These are phyloP conservation scores for Teratosphaeria viscida DNA, from an alignment of 2,329 filamentous ascomycete species.

Conservation along the genomic window DNA sequence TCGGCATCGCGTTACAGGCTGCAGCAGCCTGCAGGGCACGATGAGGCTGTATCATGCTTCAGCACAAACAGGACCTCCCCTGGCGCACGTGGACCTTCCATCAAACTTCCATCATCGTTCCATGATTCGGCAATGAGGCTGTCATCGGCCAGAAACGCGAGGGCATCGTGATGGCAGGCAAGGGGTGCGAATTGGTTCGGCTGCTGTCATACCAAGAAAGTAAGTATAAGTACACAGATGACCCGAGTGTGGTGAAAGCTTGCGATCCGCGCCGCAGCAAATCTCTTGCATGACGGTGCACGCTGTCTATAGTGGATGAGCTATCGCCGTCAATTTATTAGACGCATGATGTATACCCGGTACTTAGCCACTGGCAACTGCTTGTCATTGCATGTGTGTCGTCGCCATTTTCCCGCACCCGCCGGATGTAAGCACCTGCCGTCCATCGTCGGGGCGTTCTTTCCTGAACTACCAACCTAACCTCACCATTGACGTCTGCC, in stretches of 20 bases:
- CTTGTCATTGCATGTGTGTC: neutral
- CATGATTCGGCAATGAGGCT: neutral
- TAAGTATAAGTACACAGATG: neutral
- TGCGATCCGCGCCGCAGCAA: neutral
- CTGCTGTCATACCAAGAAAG: neutral
- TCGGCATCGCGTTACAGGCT: neutral
- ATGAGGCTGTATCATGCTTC: neutral
- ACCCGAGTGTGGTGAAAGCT: neutral
- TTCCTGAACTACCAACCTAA: neutral
- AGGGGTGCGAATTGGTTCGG: neutral
- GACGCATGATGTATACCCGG: neutral
- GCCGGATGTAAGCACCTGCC: neutral
- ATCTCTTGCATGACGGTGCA: neutral
- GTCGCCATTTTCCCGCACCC: neutral
- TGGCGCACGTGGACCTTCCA: neutral
- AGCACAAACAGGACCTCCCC: neutral
- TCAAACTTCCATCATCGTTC: neutral
- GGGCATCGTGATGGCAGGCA: neutral
- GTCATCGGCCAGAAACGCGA: neutral
- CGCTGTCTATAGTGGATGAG: neutral
- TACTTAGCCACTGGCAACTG: neutral
- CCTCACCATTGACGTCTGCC: neutral
- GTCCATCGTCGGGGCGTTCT: neutral
- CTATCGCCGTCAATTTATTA: neutral
- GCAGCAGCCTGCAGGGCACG: neutral